Base-by-base conservation (phyloP, 1,139 yeast species). In the Geotrichum restrictum region DNA sequence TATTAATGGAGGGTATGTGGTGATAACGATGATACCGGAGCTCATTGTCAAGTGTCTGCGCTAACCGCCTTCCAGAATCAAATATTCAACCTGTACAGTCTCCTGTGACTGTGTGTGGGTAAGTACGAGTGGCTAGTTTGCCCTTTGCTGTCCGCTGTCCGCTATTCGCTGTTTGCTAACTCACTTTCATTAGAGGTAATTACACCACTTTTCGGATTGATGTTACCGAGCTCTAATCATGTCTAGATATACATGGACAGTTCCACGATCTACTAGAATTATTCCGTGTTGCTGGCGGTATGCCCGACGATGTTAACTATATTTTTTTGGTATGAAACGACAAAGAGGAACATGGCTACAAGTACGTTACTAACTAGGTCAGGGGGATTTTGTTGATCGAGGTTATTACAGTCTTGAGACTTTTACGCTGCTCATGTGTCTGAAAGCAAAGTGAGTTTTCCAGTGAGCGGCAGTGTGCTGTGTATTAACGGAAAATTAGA, bases 91-190 rank as follows among this genome's bases (percentile, higher is more conserved):
- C 98, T 0, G 98, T 93, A 13, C 88, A 85, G 68, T 82, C 94
- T 34, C 98, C 98, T 1, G 98, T 93, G n/a, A 89, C 97, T 1
- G 97, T 93, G 13, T 93, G 98, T 75, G 98, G 98, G 64, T 62
- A 52, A 14, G 64, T 60, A 16, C 29, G 7, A 24, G 7, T 24
- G 7, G 8, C 5, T 34, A 21, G 18, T 21, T 18, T 22, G 21
- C 14, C 16, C 10, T 19, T 42, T 16, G 32, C 33, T 22, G 7
- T 27, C 18, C 14, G n/a, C 19, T 43, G 18, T 21, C 13, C 16
- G 21, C 14, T 22, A 6, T 19, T 42, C 16, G 32, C 33, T 22
- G 7, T 27, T 32, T 31, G n/a, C 19, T 43, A 29, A 10, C 21
- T 18, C 19, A 4, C n/a, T 29, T 18, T 31, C 16, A 7, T 29